These are phyloP conservation scores for Phytopythium sindhum DNA, from an alignment of 352 stramenopile genomes.

Conservation along the genomic window DNA sequence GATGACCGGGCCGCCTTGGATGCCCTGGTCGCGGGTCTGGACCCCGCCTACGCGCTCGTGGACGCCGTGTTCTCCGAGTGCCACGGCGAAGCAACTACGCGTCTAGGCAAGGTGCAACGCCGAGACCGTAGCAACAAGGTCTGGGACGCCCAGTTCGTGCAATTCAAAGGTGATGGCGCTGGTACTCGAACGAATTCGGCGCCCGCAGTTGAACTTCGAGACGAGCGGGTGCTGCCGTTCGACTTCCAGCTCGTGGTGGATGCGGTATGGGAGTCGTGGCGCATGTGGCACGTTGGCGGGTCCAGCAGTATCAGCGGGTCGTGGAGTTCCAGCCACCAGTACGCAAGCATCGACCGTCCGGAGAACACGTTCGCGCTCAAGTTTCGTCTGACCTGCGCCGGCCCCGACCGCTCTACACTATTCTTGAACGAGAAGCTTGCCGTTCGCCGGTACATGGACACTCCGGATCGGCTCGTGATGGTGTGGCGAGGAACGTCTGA, in stretches of 20 bases:
- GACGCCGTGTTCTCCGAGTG: constrained; percentile 20
- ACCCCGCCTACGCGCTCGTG: constrained; percentile 17
- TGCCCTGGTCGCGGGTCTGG: constrained; percentile 19
- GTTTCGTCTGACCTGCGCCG: constrained; percentile 18
- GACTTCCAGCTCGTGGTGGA: constrained; percentile 25
- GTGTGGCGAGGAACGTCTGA: constrained; percentile 32
- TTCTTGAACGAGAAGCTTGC: constrained; percentile 30
- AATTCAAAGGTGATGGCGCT: constrained; percentile 2
- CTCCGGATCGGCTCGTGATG: constrained; percentile 20
- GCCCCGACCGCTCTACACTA: constrained; percentile 3
- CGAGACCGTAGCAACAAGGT: not conserved
- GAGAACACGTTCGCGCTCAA: constrained; percentile 36
- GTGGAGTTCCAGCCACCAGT: constrained; percentile 22
- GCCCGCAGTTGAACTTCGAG: constrained; percentile 14
- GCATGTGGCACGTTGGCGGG: constrained; percentile 29
- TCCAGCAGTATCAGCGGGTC: constrained; percentile 26
- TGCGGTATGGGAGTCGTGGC: constrained; percentile 31
- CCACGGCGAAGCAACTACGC: constrained; percentile 6
- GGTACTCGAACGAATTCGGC: not conserved
- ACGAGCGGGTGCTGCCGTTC: constrained; percentile 24
- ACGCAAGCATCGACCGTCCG: constrained; percentile 20
- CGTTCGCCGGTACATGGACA: constrained; percentile 31
- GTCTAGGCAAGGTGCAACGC: not conserved
- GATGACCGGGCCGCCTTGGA: constrained; percentile 19
- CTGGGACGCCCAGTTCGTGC: constrained; percentile 4